These are phyloP conservation scores for Phytopythium kandeliae DNA, from an alignment of 352 stramenopile genomes.

Conservation along the genomic window DNA sequence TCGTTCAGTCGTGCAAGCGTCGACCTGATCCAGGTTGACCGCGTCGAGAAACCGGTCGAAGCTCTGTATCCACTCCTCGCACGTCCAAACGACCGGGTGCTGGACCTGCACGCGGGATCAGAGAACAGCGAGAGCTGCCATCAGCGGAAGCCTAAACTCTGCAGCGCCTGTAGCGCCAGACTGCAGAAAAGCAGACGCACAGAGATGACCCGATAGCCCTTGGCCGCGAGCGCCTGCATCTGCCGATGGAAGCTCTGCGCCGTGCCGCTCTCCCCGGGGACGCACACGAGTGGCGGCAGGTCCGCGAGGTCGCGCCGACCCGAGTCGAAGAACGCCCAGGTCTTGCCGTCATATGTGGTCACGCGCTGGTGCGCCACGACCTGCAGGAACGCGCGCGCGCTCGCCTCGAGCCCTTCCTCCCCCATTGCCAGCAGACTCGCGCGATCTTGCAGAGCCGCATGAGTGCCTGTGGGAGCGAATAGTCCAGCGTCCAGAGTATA, in stretches of 20 bases:
- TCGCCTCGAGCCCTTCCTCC: conserved; percentile 3
- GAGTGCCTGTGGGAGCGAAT: no score
- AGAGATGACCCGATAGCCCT: conserved; percentile 60
- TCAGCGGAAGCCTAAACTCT: no score
- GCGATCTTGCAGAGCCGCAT: no score
- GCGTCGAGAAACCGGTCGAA: conserved; percentile 76
- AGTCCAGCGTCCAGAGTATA: no score
- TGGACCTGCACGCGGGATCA: conserved; percentile 59
- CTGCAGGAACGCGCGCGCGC: conserved; percentile 54
- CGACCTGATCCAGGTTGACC: conserved; percentile 38
- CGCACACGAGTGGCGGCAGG: conserved; percentile 45
- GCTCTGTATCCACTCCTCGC: conserved; percentile 78
- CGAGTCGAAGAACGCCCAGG: conserved; percentile 75
- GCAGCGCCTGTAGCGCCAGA: no score
- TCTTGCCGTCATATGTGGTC: conserved; percentile 72
- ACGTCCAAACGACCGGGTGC: conserved; percentile 66
- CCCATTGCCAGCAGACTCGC: no score
- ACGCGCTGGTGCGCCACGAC: conserved; percentile 55
- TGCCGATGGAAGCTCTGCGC: conserved; percentile 58
- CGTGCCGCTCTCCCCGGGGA: conserved; percentile 49
- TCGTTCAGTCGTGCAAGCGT: no score
- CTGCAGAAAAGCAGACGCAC: no score
- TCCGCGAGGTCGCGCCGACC: conserved; percentile 25
- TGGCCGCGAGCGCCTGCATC: conserved; percentile 35
- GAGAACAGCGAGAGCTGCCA: no score